phyloP scores from a whole-genome alignment of 2,329 filamentous ascomycete species.

The Periglandula ipomoeae region DNA sequence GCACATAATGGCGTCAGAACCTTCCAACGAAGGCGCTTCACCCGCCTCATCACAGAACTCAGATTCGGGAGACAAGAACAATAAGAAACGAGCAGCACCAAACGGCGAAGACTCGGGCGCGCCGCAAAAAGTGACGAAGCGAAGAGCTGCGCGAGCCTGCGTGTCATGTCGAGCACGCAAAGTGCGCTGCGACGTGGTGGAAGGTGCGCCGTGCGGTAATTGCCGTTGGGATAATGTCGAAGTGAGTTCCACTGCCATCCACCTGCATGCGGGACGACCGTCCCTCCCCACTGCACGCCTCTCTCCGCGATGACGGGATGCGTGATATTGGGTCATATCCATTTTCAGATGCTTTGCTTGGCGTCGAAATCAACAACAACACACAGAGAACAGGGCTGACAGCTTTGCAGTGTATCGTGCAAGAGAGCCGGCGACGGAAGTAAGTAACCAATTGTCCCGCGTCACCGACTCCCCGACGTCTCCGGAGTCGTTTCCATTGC shows the following conservation, averaged over 20 bases:
- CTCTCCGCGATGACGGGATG: neutral
- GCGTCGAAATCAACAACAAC: too few relatives aligned
- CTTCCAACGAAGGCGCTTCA: conserved; percentile 18
- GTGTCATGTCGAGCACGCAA: conserved; percentile 83
- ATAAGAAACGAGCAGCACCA: conserved; percentile 25
- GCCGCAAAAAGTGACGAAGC: conserved; percentile 52
- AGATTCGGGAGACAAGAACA: conserved; percentile 17
- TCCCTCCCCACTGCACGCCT: neutral
- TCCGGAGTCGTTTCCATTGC: neutral
- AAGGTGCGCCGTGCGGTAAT: conserved; percentile 80
- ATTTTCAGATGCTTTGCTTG: neutral
- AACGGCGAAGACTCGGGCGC: conserved; percentile 18
- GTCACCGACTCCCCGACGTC: neutral
- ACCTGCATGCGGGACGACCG: neutral
- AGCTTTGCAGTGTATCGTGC: conserved; percentile 49
- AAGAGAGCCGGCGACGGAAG: conserved; percentile 80
- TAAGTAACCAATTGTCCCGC: conserved; percentile 36
- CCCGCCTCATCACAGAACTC: conserved; percentile 19
- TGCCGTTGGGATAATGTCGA: conserved; percentile 74
- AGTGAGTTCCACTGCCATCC: conserved; percentile 18
- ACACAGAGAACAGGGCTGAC: conserved; percentile 4
- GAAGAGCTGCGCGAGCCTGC: conserved; percentile 84
- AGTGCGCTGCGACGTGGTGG: conserved; percentile 88
- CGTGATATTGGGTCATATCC: neutral
- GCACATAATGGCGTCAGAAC: conserved; percentile 13